Percentiles rank a stretch among this genome's conserved stretches.
Conservation (phyloP, 2,329 filamentous ascomycete genomes). For the Delphinella strobiligena region DNA sequence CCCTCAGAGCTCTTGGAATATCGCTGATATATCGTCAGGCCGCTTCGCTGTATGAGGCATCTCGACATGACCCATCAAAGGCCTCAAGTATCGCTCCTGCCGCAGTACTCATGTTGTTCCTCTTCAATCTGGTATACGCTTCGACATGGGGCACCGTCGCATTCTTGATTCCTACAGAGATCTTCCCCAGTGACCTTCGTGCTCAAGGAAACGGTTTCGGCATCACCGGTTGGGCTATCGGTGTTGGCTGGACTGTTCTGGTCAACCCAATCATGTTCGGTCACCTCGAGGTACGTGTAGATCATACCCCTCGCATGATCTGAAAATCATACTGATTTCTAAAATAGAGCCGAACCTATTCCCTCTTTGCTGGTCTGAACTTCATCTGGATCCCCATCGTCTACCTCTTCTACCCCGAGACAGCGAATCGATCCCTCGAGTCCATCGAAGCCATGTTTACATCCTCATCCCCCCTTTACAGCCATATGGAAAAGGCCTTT, state of each 20-base stretch:
- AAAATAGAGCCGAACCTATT: conserved; percentile 34
- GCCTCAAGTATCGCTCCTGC: conserved; percentile 30
- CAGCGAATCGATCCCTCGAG: conserved; percentile 36
- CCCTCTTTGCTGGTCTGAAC: conserved; percentile 41
- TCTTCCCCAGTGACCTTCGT: conserved; percentile 44
- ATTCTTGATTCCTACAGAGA: conserved; percentile 42
- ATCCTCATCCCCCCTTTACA: conserved; percentile 31
- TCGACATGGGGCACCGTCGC: conserved; percentile 39
- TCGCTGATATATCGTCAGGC: conserved; percentile 13
- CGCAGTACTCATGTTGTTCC: conserved; percentile 36
- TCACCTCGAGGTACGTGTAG: conserved; percentile 21
- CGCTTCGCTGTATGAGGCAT: conserved; percentile 31
- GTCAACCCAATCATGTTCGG: conserved; percentile 43
- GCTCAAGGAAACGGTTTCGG: conserved; percentile 49
- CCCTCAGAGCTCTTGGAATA: too few relatives aligned
- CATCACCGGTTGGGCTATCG: conserved; percentile 48
- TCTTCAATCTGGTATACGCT: conserved; percentile 41
- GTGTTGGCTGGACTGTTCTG: conserved; percentile 42
- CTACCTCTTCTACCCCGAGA: conserved; percentile 37
- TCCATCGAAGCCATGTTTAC: conserved; percentile 40
- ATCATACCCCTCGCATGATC: not conserved
- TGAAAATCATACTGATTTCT: not conserved
- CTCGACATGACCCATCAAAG: conserved; percentile 23
- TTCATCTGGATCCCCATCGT: conserved; percentile 39
- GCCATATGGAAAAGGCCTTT: conserved; percentile 34